Base-by-base conservation (phyloP, 345 rosid genomes). In the Camelina neglecta region DNA sequence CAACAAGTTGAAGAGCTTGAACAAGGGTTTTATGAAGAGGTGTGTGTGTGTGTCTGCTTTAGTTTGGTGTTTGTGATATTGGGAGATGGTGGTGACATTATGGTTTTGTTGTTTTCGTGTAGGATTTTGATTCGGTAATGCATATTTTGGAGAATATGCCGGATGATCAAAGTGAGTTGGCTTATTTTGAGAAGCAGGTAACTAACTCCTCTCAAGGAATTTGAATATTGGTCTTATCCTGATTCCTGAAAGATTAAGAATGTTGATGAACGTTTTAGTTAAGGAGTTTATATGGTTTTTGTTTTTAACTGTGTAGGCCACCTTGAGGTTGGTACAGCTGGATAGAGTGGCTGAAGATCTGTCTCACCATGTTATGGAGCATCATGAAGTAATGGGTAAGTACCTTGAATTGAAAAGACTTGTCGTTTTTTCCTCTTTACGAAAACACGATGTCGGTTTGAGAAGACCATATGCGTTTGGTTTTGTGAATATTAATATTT, bases 381-480 rank as follows among this genome's bases (percentile, higher is more conserved):
- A 95, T 88, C 93, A 88, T 81, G 92, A 95, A 93, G 98, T 89
- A 54, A 95, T 93, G 99, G 99, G 99, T 95, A 79, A 81, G 91
- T 79, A 64, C 6, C 11, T 60, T 48, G 6, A 7, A 60, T 12
- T 66, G 51, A 33, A 66, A 60, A 33, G 51, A 49, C 23, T 57
- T 50, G 20, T 26, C n/a, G 2, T 39, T 65, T 39, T 65, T 15
- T 15, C 23, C 26, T 23, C 15, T 21, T 5, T 18, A 9, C 7
- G 62, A 33, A 26, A 20, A 41, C 1, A 16, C 10, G 0, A 62
- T 75, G 3, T 68, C 8, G 1, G 33, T 6, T 6, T 13, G 62
- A 48, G 71, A 26, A 39, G 63, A 63, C 6, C 20, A 11, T 57
- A 15, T 10, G 49, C 6, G 12, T 38, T 66, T 11, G 1, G 16